Evolutionary conservation across 495 filamentous ascomycete species (phyloP).

Genomic region (Aspergillus asperescens): DNA sequence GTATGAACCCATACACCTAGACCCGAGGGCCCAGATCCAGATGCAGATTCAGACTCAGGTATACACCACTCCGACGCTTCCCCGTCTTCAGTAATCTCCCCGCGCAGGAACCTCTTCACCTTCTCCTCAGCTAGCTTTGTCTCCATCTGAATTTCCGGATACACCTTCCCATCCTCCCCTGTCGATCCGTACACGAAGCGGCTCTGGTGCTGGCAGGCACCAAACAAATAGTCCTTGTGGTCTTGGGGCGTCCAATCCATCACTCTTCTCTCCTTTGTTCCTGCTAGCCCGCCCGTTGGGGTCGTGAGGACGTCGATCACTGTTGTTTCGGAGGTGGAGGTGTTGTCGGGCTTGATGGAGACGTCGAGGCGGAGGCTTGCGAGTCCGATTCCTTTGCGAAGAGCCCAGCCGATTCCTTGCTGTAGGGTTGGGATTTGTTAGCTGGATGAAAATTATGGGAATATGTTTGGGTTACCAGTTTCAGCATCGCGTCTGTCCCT

Average conservation of each 20-base stretch:
- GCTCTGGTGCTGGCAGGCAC: not conserved
- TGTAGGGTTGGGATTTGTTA: not conserved
- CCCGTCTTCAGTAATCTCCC: conserved; percentile 4
- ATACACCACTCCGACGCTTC: not conserved
- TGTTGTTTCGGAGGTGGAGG: not conserved
- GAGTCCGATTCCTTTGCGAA: not conserved
- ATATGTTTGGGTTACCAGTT: not conserved
- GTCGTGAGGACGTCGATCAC: not conserved
- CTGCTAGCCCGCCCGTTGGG: not conserved
- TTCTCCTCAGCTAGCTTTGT: not conserved
- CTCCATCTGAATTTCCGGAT: not conserved
- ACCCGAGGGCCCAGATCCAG: too few species aligned
- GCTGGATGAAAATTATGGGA: not conserved
- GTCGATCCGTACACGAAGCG: not conserved
- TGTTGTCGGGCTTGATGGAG: not conserved
- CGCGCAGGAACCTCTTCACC: not conserved
- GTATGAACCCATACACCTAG: conserved; percentile 5
- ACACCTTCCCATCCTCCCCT: not conserved
- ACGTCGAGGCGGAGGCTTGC: not conserved
- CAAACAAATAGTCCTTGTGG: not conserved
- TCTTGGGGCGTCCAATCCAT: not conserved
- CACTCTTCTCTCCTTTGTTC: not conserved
- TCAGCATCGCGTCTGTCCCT: not conserved
- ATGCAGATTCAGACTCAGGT: too few species aligned
- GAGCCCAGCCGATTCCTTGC: conserved; percentile 5